A percentile compares a stretch with the other conserved stretches of the same genome.
Evolutionary conservation across 1,139 yeast species (phyloP).

Genomic region (Cylindricascospora bacillispora): DNA sequence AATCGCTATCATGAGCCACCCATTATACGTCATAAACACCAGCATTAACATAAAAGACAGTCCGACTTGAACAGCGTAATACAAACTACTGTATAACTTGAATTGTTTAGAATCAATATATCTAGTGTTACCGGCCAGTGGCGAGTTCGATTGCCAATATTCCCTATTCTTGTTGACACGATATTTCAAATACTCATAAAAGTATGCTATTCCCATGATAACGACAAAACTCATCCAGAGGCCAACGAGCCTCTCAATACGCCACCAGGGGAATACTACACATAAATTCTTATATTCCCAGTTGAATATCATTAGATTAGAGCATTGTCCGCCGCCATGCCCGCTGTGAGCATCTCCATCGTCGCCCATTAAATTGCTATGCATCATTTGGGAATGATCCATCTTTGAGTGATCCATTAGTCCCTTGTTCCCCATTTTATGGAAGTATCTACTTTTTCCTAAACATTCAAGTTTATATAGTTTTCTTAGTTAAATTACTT

Average conservation of each 20-base stretch:
- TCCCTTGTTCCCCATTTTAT: too few species aligned
- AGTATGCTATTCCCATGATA: conserved; percentile 38
- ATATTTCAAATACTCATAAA: conserved; percentile 47
- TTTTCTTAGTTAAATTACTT: too few species aligned
- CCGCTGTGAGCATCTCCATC: conserved; percentile 13
- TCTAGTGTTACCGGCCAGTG: conserved; percentile 1
- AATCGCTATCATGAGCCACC: conserved; percentile 70
- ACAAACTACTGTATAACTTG: conserved; percentile 30
- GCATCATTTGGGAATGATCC: conserved; percentile 24
- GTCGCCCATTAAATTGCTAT: too few species aligned
- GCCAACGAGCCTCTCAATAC: conserved; percentile 39
- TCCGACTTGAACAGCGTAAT: conserved; percentile 64
- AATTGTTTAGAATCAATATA: too few species aligned
- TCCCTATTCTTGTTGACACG: conserved; percentile 15
- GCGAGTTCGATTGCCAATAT: conserved; percentile 3
- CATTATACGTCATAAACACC: conserved; percentile 74
- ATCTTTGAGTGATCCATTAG: conserved; percentile 8
- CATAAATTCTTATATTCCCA: conserved; percentile 70
- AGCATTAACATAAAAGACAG: conserved; percentile 70
- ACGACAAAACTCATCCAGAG: conserved; percentile 41
- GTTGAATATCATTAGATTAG: conserved; percentile 73
- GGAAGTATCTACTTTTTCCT: too few species aligned
- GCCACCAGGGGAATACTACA: conserved; percentile 72
- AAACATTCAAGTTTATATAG: too few species aligned
- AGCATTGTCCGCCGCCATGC: conserved; percentile 27